phyloP scores from a whole-genome alignment of 2,329 filamentous ascomycete species.

The Verticillium isaacii region DNA sequence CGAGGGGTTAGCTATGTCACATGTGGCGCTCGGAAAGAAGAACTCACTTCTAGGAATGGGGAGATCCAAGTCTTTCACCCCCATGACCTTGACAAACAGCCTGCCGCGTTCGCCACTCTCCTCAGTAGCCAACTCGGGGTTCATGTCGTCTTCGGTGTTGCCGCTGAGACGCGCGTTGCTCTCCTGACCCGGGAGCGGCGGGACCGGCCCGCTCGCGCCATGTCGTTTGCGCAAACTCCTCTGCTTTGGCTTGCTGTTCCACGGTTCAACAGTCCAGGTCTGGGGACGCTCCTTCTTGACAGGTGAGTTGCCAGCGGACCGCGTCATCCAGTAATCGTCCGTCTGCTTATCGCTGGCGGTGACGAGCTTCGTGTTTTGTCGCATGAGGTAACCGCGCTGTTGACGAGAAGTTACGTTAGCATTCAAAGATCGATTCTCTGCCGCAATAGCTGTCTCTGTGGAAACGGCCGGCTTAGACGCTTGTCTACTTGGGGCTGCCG shows the following conservation, averaged over 20 bases:
- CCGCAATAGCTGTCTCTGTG: slow-evolving; percentile 9
- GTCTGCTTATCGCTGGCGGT: slow-evolving; percentile 77
- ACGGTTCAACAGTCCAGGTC: slow-evolving; percentile 95
- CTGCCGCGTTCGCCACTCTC: slow-evolving; percentile 85
- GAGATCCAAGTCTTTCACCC: slow-evolving; percentile 90
- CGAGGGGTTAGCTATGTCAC: slow-evolving; percentile 17
- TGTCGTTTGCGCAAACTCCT: slow-evolving; percentile 56
- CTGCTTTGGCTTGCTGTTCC: slow-evolving; percentile 77
- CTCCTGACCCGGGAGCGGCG: slow-evolving; percentile 82
- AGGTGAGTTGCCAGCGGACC: slow-evolving; percentile 64
- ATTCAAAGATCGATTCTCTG: slow-evolving; percentile 26
- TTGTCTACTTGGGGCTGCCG: slow-evolving; percentile 35
- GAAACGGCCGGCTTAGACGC: slow-evolving; percentile 27
- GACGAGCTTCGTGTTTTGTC: slow-evolving; percentile 96
- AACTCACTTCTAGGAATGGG: slow-evolving; percentile 84
- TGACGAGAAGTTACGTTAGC: slow-evolving; percentile 59
- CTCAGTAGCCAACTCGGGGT: slow-evolving; percentile 53
- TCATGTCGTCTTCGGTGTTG: slow-evolving; percentile 64
- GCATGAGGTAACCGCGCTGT: slow-evolving; percentile 98
- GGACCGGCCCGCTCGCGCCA: slow-evolving; percentile 57
- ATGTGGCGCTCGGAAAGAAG: neutral
- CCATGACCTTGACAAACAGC: slow-evolving; percentile 97
- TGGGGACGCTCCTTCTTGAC: slow-evolving; percentile 75
- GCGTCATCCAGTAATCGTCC: slow-evolving; percentile 48
- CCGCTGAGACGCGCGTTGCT: slow-evolving; percentile 68